Base-by-base conservation (phyloP, 1,139 yeast species). In the Nakaseomyces sp. region DNA sequence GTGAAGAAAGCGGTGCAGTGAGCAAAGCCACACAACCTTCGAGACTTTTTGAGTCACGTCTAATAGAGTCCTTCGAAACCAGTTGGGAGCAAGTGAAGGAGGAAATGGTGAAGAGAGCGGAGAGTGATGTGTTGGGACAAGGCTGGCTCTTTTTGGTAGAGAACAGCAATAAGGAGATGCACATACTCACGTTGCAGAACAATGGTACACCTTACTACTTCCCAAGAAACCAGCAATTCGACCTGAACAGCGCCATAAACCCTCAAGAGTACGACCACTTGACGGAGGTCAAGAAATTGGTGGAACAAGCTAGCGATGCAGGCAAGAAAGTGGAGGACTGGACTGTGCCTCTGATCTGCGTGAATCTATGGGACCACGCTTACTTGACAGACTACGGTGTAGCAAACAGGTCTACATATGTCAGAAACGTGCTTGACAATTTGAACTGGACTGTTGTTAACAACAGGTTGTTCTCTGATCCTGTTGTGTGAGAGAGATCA, bases 131-230 rank as follows among this genome's bases (percentile, higher is more conserved):
- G 74, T 51, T 68, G 72, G 64, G 75, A 58, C 56, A 72, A 73
- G 98, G 98, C 10, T 91, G 95, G 94, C 75, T 88, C 3, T 91
- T 85, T 62, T 69, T 91, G 40, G 82, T 87, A 28, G 96, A 91
- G 65, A 74, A 74, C 43, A 74, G 76, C 30, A 74, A 77, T 54
- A 89, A 89, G 65, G 66, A 74, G 35, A 68, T 91, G 43, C 74
- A 73, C 47, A 71, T 88, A 26, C 59, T 83, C 47, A 71, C 77
- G 44, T 73, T 88, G 53, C 78, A 84, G 64, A 81, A 86, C 60
- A 91, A 93, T 51, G 98, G 98, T 42, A 78, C 96, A 1, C 97
- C 98, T 20, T 86, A 85, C 62, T 78, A 78, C 55, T 79, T 76
- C 60, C 81, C 83, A 35, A 79, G 89, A 55, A 76, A 81, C 58